phyloP scores from a whole-genome alignment of 495 filamentous ascomycete species.

The Lentithecium fluviatile region DNA sequence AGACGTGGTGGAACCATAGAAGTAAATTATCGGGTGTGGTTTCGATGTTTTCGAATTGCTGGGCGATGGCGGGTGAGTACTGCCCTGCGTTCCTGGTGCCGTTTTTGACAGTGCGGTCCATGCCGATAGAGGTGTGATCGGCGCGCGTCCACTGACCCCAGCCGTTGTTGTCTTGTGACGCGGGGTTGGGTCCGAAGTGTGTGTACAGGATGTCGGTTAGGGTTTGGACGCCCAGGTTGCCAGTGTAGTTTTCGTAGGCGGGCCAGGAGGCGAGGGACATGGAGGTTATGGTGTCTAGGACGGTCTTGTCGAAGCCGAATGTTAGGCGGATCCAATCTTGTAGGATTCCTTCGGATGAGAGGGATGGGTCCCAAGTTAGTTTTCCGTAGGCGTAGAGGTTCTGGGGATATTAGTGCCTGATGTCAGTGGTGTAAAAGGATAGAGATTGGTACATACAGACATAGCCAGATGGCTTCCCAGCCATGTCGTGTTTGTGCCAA shows the following conservation, averaged over 20 bases:
- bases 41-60: constrained; percentile 57
- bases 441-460: constrained; percentile 44
- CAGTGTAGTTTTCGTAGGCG: constrained; percentile 68
- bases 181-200: constrained; percentile 68
- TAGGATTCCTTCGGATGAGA: constrained; percentile 51
- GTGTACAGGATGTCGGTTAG: constrained; percentile 65
- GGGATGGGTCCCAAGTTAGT: constrained; percentile 60
- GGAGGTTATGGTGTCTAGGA: constrained; percentile 58
- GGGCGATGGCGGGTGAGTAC: constrained; percentile 61
- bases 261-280: constrained; percentile 71
- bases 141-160: constrained; percentile 76
- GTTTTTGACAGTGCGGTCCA: constrained; percentile 68
- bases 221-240: constrained; percentile 70
- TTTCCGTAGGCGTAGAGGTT: constrained; percentile 71
- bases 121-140: constrained; percentile 58
- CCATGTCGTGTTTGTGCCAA: constrained; percentile 67
- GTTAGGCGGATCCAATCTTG: constrained; percentile 67
- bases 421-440: neutral
- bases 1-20: constrained; percentile 75
- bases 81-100: constrained; percentile 66
- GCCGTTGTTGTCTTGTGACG: constrained; percentile 63
- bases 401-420: neutral
- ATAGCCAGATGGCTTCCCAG: constrained; percentile 66
- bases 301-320: constrained; percentile 53
- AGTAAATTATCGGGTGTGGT: constrained; percentile 69